Evolutionary conservation across 116 monocot genomes (phyloP).

Genomic region (Zostera marina): DNA sequence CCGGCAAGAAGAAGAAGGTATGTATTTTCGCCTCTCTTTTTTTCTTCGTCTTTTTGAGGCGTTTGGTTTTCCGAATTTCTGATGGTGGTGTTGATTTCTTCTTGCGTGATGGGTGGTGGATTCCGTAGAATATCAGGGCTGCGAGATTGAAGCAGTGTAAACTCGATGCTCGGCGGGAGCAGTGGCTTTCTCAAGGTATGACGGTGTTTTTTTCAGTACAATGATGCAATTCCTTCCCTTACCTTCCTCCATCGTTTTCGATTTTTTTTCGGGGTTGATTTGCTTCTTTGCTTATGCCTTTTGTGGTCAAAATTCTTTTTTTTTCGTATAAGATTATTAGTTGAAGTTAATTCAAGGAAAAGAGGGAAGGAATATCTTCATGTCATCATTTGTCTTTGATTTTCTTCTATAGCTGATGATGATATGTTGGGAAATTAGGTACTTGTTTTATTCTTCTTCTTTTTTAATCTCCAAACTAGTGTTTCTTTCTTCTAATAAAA

Average conservation of each 20-base stretch:
- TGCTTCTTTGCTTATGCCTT: neutral
- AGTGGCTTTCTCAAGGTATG: constrained; percentile 72
- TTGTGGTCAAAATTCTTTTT: neutral
- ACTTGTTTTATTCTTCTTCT: too few species aligned
- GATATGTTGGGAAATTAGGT: too few species aligned
- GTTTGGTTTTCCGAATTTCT: neutral
- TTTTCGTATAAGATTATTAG: neutral
- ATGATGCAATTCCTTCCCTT: too few species aligned
- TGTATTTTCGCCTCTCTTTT: neutral
- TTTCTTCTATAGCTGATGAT: neutral
- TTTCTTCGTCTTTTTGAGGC: neutral
- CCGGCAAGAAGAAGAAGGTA: constrained; percentile 40
- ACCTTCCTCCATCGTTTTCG: neutral
- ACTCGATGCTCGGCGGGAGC: constrained; percentile 62
- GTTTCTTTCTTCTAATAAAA: too few species aligned
- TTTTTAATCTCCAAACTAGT: too few species aligned
- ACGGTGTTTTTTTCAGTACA: neutral
- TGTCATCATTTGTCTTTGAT: neutral
- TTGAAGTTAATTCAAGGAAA: neutral
- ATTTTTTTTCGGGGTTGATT: neutral
- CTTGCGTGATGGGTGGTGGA: neutral
- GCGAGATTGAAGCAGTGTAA: constrained; percentile 80
- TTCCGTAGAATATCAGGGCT: constrained; percentile 33
- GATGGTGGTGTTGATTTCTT: neutral
- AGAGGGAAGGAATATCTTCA: neutral